Evolutionary conservation across 1,284 basidiomycete genomes (phyloP), one percentile per base, ranked within the genome.

Genomic region (Melampsora americana): DNA sequence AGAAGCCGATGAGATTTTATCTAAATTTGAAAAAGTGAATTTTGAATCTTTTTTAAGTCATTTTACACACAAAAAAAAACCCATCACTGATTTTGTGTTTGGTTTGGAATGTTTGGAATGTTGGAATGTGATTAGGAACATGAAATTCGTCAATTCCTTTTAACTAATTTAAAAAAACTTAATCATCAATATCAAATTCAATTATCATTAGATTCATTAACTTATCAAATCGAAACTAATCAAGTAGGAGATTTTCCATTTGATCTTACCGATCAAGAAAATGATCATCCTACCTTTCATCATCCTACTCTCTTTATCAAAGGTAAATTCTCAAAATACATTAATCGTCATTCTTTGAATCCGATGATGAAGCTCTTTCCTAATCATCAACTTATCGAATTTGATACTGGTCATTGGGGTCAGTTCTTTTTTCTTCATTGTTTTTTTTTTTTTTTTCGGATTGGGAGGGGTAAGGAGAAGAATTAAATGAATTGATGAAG

Each of bases 361-460:
- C 35, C 48, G 28, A 69, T 69, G 39, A 59, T 30, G 26, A 44
- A 56, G 5, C 65, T 77, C 14, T 77, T 77, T 59, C 39, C 26
- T 26, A 30, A 69, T 32, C 23, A 44, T 69, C 20, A 66, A 16
- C n/a, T 77, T 7, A 48, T 69, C 3, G 32, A 42, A 23, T 50
- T 77, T 16, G 67, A 77, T 44, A 64, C 61, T 53, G 74, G 61
- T 69, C 74, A 77, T 59, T 77, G 74, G 74, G 74, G 74, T 77
- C 0, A 48, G 74, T 69, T 14, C 28, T 7, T 42, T 39, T n/a
- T n/a, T 1, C 9, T 56, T 23, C 14, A 5, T 14, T 9, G n/a
- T n/a, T 14, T 28, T 28, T 28, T 28, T 23, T 56, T 23, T 11
- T 23, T n/a, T 28, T 0, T n/a, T 59, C 53, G 50, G 18, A 20